Evolutionary conservation across 176 grass and related monocot species (phyloP).

Genomic region (Pontederia paniculata): DNA sequence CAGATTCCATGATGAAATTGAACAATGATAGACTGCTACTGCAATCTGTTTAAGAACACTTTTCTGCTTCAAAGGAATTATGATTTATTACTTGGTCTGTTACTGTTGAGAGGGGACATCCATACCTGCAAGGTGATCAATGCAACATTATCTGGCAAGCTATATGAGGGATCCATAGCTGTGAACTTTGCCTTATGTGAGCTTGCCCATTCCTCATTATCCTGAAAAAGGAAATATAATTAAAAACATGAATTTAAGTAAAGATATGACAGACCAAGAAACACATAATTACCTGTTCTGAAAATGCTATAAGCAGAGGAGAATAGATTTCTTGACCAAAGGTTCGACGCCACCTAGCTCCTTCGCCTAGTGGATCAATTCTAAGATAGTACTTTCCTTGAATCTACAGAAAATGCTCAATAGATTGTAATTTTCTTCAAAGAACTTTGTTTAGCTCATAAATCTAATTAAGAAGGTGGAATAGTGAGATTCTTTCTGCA

Average conservation of each 20-base stretch:
- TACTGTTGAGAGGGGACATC: background rate
- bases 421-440: background rate
- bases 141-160: constrained; percentile 86
- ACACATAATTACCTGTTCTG: constrained; percentile 47
- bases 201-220: constrained; percentile 65
- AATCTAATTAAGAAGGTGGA: background rate
- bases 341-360: constrained; percentile 70
- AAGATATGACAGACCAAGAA: background rate
- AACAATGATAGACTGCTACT: background rate
- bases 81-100: background rate
- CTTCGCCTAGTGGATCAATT: constrained; percentile 77
- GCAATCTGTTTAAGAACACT: background rate
- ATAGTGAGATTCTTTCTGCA: background rate
- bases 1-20: background rate
- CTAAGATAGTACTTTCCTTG: constrained; percentile 84
- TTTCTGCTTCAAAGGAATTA: background rate
- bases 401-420: constrained; percentile 32
- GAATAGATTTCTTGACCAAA: constrained; percentile 98
- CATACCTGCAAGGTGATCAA: constrained; percentile 81
- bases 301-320: constrained; percentile 85
- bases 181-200: constrained; percentile 62
- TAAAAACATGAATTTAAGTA: background rate
- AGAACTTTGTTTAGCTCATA: background rate
- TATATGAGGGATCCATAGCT: constrained; percentile 83
- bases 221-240: constrained; percentile 35